Conservation (phyloP, 768 basidiomycete species). For the Lanmaoa pseudosensibilis region DNA sequence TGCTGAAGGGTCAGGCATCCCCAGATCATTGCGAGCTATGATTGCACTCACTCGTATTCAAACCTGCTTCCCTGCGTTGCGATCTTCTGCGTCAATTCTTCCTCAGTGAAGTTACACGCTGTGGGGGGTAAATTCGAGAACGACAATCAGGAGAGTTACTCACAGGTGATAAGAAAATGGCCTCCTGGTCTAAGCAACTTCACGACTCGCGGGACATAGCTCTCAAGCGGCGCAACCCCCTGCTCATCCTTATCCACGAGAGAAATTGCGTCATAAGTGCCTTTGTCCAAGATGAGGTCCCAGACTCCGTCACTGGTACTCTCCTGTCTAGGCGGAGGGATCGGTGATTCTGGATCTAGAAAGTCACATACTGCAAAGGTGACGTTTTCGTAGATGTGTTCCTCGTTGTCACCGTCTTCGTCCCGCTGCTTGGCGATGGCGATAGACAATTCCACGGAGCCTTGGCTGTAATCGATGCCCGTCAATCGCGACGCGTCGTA, state of each 20-base stretch:
- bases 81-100: slow-evolving; percentile 63
- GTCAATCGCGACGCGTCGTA: slow-evolving; percentile 52
- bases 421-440: slow-evolving; percentile 51
- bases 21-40: background rate
- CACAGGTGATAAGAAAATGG: slow-evolving; percentile 79
- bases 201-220: slow-evolving; percentile 59
- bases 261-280: slow-evolving; percentile 87
- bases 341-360: slow-evolving; percentile 50
- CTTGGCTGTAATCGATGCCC: slow-evolving; percentile 78
- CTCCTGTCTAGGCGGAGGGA: slow-evolving; percentile 15
- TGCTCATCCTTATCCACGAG: slow-evolving; percentile 57
- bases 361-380: slow-evolving; percentile 66
- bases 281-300: slow-evolving; percentile 83
- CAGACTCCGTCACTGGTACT: slow-evolving; percentile 37
- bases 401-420: background rate
- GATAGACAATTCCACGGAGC: slow-evolving; percentile 63
- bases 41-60: slow-evolving; percentile 57
- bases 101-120: slow-evolving; percentile 87
- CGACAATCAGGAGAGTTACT: slow-evolving; percentile 24
- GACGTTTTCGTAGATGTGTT: slow-evolving; percentile 27
- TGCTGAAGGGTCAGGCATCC: background rate
- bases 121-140: background rate
- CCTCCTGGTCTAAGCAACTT: slow-evolving; percentile 64
- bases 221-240: slow-evolving; percentile 52
- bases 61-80: slow-evolving; percentile 47